These are phyloP conservation scores for Trametes maxima DNA, from an alignment of 768 basidiomycete species.

Conservation along the genomic window DNA sequence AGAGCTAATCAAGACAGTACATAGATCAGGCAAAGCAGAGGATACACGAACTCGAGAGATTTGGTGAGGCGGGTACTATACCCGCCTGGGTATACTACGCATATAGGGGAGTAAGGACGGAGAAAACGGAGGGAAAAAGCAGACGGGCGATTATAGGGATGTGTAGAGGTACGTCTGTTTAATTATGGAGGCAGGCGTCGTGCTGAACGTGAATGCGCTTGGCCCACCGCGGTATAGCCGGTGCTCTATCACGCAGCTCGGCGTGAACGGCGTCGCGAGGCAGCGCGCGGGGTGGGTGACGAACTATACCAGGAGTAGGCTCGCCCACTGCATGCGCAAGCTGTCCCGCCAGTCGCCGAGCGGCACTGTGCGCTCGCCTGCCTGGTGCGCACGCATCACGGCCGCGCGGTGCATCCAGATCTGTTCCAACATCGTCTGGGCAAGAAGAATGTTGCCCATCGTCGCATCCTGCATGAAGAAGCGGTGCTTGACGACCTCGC, in stretches of 20 bases:
- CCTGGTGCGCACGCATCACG: constrained; percentile 7
- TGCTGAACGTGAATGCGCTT: constrained; percentile 18
- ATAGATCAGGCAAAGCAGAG: background rate
- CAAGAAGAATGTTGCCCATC: constrained; percentile 29
- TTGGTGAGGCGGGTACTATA: background rate
- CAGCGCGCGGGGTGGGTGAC: background rate
- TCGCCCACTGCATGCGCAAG: constrained; percentile 29
- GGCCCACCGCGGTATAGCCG: background rate
- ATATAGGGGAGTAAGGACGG: background rate
- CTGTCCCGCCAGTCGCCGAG: constrained; percentile 32
- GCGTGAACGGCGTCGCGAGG: background rate
- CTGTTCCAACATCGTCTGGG: constrained; percentile 28
- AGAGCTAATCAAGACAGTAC: constrained; percentile 1
- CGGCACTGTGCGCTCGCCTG: constrained; percentile 9
- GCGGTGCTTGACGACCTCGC: constrained; percentile 39
- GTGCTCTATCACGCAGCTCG: background rate
- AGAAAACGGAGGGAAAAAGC: background rate
- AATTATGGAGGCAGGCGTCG: background rate
- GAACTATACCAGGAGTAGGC: constrained; percentile 23
- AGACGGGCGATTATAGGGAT: background rate
- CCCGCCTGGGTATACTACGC: constrained; percentile 13
- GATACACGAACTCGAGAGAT: background rate
- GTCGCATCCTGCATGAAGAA: constrained; percentile 26
- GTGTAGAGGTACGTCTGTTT: background rate
- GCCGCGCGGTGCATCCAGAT: constrained; percentile 25